Evolutionary conservation across 371 early-diverging fungal species (phyloP), one percentile per base, ranked within the genome.

Genomic region (Syncephalis plumigaleata): DNA sequence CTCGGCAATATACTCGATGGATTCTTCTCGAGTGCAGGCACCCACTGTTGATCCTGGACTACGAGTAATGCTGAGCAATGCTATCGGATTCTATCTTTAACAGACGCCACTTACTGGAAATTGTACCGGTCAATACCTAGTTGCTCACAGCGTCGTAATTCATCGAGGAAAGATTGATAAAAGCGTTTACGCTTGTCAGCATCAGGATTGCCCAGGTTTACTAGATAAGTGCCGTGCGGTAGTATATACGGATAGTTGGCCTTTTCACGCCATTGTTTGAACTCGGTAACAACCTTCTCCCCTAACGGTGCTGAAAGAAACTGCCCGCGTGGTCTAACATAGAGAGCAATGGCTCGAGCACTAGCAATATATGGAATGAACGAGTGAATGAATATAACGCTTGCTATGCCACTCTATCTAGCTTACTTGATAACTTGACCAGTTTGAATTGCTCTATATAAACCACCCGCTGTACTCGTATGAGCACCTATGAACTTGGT

Each of bases 201-300:
- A 48, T 73, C 73, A 0, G 66, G 66, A 57, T 70, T 71, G 1
- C 68, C 79, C 9, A 81, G 48, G 55, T 81, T 81, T 23, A 76
- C 64, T n/a, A 81, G 60, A 52, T 81, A 81, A 21, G 65, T 65
- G 2, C 73, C 78, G 53, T 81, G 81, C 3, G 79, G 79, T 9
- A 81, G 48, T 21, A 77, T 54, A 42, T 48, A 46, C 2, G 56
- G 36, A 48, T 58, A 58, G 11, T 45, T 39, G 45, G 53, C 44
- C 16, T 44, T 39, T 11, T 24, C n/a, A 25, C 51, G 50, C 4
- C 40, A 24, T n/a, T 21, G 16, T 20, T 48, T 52, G 50, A 70
- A 70, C 21, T 45, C 46, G 17, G 42, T 36, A 16, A 55, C 49
- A 4, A 46, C 22, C 20, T 48, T 46, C 1, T 49, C 21, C 20